A percentile compares a stretch with the other conserved stretches of the same genome.
Evolutionary conservation across 495 filamentous ascomycete genomes (phyloP).

Genomic region (Astrothelium subdiscretum): DNA sequence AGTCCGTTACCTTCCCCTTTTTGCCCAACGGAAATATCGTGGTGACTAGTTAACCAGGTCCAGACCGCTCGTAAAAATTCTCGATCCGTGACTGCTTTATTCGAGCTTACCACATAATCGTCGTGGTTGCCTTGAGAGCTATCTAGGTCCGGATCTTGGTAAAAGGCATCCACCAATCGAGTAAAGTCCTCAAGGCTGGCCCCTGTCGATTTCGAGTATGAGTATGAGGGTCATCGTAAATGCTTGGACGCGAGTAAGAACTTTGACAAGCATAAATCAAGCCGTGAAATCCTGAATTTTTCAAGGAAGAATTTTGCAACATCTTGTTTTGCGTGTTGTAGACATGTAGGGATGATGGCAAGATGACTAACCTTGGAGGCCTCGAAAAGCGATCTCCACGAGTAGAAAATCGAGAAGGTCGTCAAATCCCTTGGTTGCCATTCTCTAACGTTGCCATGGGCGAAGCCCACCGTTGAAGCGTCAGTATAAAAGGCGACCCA

Average conservation of each 20-base stretch:
- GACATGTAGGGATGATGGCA: not conserved
- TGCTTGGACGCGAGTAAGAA: not conserved
- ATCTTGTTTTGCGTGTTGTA: too few relatives aligned
- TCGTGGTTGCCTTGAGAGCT: not conserved
- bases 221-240: not conserved
- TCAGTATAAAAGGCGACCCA: not conserved
- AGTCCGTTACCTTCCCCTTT: not conserved
- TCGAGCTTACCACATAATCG: not conserved
- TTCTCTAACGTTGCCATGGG: not conserved
- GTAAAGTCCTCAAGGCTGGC: not conserved
- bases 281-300: too few relatives aligned
- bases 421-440: not conserved
- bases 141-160: not conserved
- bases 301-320: too few relatives aligned
- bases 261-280: too few relatives aligned
- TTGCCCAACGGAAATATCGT: constrained; percentile 5
- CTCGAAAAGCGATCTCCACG: constrained; percentile 34
- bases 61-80: constrained; percentile 3
- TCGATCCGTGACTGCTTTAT: not conserved
- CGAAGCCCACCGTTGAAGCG: not conserved
- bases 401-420: not conserved
- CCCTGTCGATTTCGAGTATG: not conserved
- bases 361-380: constrained; percentile 48
- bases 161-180: not conserved
- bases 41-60: constrained; percentile 8